phyloP scores from a whole-genome alignment of 345 rosid species.

The Combretum micranthum region DNA sequence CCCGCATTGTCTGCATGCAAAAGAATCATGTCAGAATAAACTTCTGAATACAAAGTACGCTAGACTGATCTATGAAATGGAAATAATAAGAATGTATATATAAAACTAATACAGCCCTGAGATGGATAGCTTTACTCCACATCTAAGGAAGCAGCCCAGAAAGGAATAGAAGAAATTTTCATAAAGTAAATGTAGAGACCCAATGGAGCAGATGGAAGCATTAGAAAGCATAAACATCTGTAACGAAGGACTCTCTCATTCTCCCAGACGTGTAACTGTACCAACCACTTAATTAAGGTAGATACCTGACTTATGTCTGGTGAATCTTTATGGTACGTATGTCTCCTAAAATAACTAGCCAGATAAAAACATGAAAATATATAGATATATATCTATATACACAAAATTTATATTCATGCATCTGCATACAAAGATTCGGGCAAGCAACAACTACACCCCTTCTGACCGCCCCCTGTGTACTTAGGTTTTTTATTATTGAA shows the following conservation, averaged over 20 bases:
- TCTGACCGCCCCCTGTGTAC: too few species aligned
- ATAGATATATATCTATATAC: too few species aligned
- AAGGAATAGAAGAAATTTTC: neutral
- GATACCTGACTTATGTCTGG: slow-evolving; percentile 40
- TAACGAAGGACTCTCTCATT: slow-evolving; percentile 22
- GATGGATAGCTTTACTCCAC: too few species aligned
- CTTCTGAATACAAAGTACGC: neutral
- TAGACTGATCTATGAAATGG: too few species aligned
- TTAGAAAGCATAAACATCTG: slow-evolving; percentile 18
- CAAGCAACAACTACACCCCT: too few species aligned
- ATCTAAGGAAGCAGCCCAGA: neutral
- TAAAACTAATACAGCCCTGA: too few species aligned
- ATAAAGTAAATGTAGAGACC: slow-evolving; percentile 14
- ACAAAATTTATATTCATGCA: too few species aligned
- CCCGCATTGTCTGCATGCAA: slow-evolving; percentile 62
- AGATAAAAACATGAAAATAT: neutral
- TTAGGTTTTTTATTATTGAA: too few species aligned
- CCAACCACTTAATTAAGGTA: slow-evolving; percentile 18
- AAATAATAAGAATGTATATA: too few species aligned
- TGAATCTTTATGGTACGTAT: neutral
- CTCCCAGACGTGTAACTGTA: slow-evolving; percentile 40
- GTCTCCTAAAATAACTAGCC: neutral
- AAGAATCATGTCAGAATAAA: neutral
- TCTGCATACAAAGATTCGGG: too few species aligned
- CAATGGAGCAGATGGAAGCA: slow-evolving; percentile 30